phyloP scores from a whole-genome alignment of 2,329 filamentous ascomycete species.

The Fusarium dimerum region DNA sequence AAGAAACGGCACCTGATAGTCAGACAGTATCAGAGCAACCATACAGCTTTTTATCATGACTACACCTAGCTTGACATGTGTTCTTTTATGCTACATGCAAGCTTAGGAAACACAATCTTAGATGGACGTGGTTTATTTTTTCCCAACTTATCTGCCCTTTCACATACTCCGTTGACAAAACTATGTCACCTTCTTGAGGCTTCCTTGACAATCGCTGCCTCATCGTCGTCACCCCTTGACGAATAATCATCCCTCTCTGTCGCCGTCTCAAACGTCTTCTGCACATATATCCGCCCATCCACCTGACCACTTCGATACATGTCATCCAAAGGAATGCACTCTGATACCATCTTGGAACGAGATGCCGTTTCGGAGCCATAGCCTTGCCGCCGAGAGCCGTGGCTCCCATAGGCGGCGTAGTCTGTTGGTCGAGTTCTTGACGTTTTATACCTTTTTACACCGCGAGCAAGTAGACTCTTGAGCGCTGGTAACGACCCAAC shows the following conservation, averaged over 20 bases:
- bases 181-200: too few species aligned
- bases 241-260: conserved; percentile 1
- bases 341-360: background rate
- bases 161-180: too few species aligned
- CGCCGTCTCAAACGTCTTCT: conserved; percentile 8
- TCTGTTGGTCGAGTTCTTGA: conserved; percentile 6
- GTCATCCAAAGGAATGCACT: conserved; percentile 9
- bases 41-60: too few species aligned
- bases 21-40: too few species aligned
- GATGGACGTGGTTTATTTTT: too few species aligned
- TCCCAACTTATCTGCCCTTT: too few species aligned
- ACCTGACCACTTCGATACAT: conserved; percentile 1
- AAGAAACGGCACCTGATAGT: too few species aligned
- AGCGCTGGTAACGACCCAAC: conserved; percentile 11
- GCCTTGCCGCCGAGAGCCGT: background rate
- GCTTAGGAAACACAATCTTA: too few species aligned
- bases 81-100: too few species aligned
- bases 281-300: conserved; percentile 10
- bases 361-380: conserved; percentile 7
- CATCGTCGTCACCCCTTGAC: conserved; percentile 7
- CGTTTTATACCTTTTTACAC: conserved; percentile 9
- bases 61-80: too few species aligned
- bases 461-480: conserved; percentile 7
- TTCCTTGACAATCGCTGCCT: background rate
- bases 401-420: conserved; percentile 3